phyloP scores from a whole-genome alignment of 78 protist genomes.

The Paratrimastix pyriformis region DNA sequence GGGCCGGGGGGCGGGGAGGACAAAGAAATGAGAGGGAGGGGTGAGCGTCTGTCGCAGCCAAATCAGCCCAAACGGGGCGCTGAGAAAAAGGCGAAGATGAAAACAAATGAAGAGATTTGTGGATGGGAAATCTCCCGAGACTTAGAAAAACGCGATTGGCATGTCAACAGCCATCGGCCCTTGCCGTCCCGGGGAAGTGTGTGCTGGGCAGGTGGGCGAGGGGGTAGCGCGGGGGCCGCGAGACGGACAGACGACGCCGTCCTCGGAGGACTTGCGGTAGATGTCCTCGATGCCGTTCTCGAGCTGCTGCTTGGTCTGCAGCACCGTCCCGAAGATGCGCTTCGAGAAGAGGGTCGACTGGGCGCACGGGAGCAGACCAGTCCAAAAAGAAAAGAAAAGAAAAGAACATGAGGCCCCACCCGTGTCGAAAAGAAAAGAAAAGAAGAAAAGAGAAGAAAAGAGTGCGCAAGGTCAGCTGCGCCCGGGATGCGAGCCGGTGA shows the following conservation, averaged over 20 bases:
- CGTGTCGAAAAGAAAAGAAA: not conserved
- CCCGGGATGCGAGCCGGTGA: not conserved
- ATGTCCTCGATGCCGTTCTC: conserved; percentile 52
- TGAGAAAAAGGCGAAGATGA: too few species aligned
- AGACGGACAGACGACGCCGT: conserved; percentile 12
- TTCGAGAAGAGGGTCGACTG: not conserved
- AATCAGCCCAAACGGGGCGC: too few species aligned
- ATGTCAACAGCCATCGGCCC: too few species aligned
- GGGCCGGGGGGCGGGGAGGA: too few species aligned
- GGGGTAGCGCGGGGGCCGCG: too few species aligned
- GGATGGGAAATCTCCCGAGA: too few species aligned
- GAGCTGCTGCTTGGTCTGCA: conserved; percentile 46
- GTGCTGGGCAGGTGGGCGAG: too few species aligned
- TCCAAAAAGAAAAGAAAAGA: not conserved
- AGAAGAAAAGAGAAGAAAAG: not conserved
- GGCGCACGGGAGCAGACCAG: not conserved
- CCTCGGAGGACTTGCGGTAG: conserved; percentile 20
- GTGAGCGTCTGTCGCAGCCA: too few species aligned
- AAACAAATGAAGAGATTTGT: too few species aligned
- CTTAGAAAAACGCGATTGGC: too few species aligned
- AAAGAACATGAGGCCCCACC: not conserved
- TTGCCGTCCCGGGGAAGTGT: too few species aligned
- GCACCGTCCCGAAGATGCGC: not conserved
- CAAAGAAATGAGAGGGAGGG: too few species aligned
- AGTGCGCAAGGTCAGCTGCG: not conserved